These are phyloP conservation scores for Pseudonectria buxi DNA, from an alignment of 2,329 filamentous ascomycete genomes.

Conservation along the genomic window DNA sequence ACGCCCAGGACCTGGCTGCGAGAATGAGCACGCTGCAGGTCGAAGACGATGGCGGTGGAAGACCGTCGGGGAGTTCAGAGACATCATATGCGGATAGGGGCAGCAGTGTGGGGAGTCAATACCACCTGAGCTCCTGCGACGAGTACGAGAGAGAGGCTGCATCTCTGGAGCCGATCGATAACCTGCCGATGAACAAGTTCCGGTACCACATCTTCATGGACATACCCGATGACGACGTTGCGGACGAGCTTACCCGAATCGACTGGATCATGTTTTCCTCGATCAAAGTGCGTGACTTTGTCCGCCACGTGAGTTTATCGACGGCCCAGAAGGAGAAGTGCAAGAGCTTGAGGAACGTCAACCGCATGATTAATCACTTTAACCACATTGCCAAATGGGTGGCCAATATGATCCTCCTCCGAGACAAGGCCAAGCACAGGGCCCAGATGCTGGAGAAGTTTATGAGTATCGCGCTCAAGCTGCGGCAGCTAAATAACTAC, in stretches of 20 bases:
- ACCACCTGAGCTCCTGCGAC: constrained; percentile 62
- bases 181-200: constrained; percentile 68
- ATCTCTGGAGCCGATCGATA: constrained; percentile 62
- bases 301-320: constrained; percentile 80
- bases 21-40: constrained; percentile 44
- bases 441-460: constrained; percentile 91
- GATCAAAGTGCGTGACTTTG: constrained; percentile 85
- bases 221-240: constrained; percentile 74
- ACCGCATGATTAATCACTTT: constrained; percentile 90
- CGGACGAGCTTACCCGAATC: constrained; percentile 86
- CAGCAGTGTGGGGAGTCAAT: constrained; percentile 34
- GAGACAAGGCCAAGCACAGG: constrained; percentile 93
- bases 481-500: constrained; percentile 93
- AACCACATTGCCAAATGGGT: constrained; percentile 81
- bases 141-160: constrained; percentile 75
- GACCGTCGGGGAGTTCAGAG: constrained; percentile 42
- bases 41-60: constrained; percentile 38
- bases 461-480: constrained; percentile 79
- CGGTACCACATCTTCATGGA: constrained; percentile 91
- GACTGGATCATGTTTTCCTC: constrained; percentile 99
- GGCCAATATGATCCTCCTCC: constrained; percentile 74
- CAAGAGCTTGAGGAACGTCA: constrained; percentile 75
- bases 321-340: constrained; percentile 65
- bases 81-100: constrained; percentile 34
- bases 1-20: constrained; percentile 31